Evolutionary conservation across 768 basidiomycete species (phyloP).

Genomic region (Sporobolomyces pararoseus): DNA sequence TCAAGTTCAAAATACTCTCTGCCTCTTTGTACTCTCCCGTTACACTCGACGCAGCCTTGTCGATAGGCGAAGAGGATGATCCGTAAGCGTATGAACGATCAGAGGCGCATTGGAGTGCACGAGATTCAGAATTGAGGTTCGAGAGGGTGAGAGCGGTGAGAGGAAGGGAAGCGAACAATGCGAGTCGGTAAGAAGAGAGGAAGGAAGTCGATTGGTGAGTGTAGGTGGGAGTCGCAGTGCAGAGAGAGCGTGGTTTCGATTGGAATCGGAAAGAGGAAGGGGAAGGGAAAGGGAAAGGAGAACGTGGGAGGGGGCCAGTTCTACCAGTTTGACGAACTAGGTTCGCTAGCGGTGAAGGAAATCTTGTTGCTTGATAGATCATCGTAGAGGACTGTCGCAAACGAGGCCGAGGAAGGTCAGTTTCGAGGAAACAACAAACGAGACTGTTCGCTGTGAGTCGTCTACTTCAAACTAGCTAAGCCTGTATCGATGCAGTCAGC

Average conservation of each 20-base stretch:
- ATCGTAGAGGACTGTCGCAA: not conserved
- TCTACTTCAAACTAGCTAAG: no score
- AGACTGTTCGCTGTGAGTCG: no score
- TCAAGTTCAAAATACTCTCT: slow-evolving; percentile 60
- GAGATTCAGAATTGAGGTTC: not conserved
- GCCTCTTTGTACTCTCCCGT: slow-evolving; percentile 9
- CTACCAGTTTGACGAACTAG: slow-evolving; percentile 9
- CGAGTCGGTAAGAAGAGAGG: slow-evolving; percentile 38
- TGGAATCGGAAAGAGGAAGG: not conserved
- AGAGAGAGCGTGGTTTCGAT: slow-evolving; percentile 7
- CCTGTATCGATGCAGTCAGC: no score
- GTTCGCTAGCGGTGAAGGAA: slow-evolving; percentile 2
- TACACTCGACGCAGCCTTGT: not conserved
- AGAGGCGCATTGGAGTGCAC: slow-evolving; percentile 30
- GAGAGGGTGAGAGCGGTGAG: slow-evolving; percentile 16
- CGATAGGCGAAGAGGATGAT: not conserved
- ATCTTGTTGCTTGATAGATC: not conserved
- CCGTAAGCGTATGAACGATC: not conserved
- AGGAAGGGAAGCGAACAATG: slow-evolving; percentile 29
- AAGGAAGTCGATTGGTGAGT: slow-evolving; percentile 16
- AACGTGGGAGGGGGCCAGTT: not conserved
- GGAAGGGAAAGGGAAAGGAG: not conserved
- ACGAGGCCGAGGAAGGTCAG: not conserved
- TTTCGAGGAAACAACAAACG: no score
- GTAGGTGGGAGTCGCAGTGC: slow-evolving; percentile 10